Base-by-base conservation (phyloP, 495 filamentous ascomycete genomes). In the Penicillium crystallinum region DNA sequence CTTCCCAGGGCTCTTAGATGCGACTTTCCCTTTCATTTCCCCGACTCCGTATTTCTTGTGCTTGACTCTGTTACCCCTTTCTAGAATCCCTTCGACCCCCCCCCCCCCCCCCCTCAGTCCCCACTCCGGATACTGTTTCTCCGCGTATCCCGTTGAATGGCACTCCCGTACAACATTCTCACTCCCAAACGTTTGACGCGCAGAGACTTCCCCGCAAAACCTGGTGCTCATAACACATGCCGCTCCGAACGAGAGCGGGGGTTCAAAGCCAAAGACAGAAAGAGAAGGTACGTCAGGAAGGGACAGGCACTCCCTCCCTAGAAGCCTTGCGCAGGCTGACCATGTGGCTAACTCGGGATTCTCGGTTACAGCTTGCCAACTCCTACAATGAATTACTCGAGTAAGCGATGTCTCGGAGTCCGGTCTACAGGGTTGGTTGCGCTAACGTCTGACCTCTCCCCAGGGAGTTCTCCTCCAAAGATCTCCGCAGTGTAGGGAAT, bases 301-400 rank as follows among this genome's bases (percentile, higher is more conserved):
- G 38, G 55, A 23, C n/a, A 45, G 25, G 30, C 36, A 3, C 23
- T 27, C 25, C 15, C 31, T 22, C 27, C 45, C 33, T 41, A 42
- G 19, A 33, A 38, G 30, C n/a, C 21, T 53, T 46, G 51, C 51
- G 46, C 49, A 19, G 38, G 21, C 23, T 35, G 30, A 18, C 43
- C 41, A 34, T 51, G n/a, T 54, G 41, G 47, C 66, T 69, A 57
- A 69, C 57, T 18, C 29, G 6, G 35, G 40, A 38, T 17, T 18
- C 57, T 53, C 52, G 35, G 53, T 53, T 54, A 57, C 68, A 97
- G 92, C 92, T 98, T 76, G 89, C 90, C 64, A 88, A 86, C 67
- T 97, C 92, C 51, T 98, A 98, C 73, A 85, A 95, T 80, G 89
- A 95, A 74, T 78, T 98, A 61, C 81, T 97, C 62, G 86, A 90